These are phyloP conservation scores for Gryganskiella cystojenkinii DNA, from an alignment of 192 early-diverging fungal species.

Conservation along the genomic window DNA sequence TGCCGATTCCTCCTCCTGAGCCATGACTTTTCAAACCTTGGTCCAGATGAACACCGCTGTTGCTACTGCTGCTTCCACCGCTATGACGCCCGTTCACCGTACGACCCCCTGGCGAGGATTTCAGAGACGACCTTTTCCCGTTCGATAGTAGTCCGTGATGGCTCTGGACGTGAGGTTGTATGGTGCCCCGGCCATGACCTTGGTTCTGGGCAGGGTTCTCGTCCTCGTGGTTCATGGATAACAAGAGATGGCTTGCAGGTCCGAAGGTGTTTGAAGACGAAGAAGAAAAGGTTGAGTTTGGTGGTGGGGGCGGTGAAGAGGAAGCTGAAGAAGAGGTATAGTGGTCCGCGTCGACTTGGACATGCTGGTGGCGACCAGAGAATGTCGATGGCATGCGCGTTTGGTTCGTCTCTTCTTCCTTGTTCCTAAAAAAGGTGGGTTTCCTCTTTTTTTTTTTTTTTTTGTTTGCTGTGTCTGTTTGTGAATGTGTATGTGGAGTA, in stretches of 20 bases:
- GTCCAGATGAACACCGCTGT: too few species aligned
- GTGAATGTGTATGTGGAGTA: not conserved
- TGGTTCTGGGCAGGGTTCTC: constrained; percentile 1
- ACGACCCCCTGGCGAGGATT: too few species aligned
- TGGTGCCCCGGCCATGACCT: not conserved
- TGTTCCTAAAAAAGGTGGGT: too few species aligned
- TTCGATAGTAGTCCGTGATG: not conserved
- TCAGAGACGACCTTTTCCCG: too few species aligned
- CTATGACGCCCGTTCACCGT: too few species aligned
- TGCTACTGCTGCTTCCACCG: too few species aligned
- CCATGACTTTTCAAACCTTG: too few species aligned
- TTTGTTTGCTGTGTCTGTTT: not conserved
- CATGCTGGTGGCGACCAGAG: constrained; percentile 35
- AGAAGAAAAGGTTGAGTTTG: constrained; percentile 5
- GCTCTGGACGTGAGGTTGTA: not conserved
- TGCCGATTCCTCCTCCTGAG: too few species aligned
- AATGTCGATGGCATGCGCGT: constrained; percentile 33
- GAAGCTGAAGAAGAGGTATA: not conserved
- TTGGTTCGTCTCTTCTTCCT: too few species aligned
- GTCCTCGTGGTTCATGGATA: constrained; percentile 38
- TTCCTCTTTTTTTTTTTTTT: too few species aligned
- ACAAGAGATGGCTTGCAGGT: constrained; percentile 23
- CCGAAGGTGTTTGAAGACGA: too few species aligned
- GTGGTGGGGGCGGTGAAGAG: constrained; percentile 1
- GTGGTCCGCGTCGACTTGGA: constrained; percentile 35